Evolutionary conservation across 176 grass and related monocot genomes (phyloP).

Genomic region (Alopecurus myosuroides): DNA sequence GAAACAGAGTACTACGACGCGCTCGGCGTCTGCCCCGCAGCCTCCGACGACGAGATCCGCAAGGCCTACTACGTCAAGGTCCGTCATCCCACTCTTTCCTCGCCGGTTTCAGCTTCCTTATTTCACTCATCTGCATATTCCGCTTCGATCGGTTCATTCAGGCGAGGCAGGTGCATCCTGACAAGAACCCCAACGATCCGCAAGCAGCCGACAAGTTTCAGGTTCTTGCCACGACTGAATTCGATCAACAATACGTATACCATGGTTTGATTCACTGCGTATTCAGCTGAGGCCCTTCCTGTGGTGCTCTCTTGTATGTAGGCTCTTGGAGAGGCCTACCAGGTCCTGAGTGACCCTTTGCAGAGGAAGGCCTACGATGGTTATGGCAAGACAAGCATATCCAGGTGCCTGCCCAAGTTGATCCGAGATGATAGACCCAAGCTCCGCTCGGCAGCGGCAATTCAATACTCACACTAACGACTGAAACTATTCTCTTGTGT

Average conservation of each 20-base stretch:
- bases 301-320: slow-evolving; percentile 14
- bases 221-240: slow-evolving; percentile 16
- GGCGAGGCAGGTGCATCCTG: slow-evolving; percentile 82
- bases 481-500: not conserved
- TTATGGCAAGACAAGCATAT: slow-evolving; percentile 76
- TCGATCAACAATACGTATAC: not conserved
- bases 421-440: not conserved
- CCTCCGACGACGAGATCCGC: slow-evolving; percentile 93
- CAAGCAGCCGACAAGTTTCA: slow-evolving; percentile 87
- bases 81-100: not conserved
- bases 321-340: slow-evolving; percentile 95
- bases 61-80: slow-evolving; percentile 98
- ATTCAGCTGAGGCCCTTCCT: not conserved
- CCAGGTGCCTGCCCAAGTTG: slow-evolving; percentile 35
- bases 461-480: not conserved
- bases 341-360: slow-evolving; percentile 81
- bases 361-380: slow-evolving; percentile 95
- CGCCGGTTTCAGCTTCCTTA: not conserved
- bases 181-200: slow-evolving; percentile 75
- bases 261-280: not conserved
- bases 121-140: not conserved
- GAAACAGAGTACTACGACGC: slow-evolving; percentile 98
- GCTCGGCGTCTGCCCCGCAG: slow-evolving; percentile 61
- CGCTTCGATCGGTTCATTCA: slow-evolving; percentile 12
- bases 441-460: not conserved